These are phyloP conservation scores for Neurospora crassa DNA, from an alignment of 2,329 filamentous ascomycete genomes.

Conservation along the genomic window DNA sequence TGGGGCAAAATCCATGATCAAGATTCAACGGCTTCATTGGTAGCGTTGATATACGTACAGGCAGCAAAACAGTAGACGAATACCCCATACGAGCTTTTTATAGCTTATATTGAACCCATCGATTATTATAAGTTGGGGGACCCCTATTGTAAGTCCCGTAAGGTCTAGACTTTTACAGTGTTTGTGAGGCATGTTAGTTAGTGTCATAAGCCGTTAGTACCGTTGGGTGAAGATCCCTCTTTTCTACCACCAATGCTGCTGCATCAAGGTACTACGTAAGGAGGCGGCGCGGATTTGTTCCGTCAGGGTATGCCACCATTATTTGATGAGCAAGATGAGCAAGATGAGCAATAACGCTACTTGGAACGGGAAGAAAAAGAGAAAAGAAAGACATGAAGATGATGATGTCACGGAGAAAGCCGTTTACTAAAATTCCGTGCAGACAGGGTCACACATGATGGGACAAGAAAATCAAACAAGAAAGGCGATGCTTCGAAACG, in stretches of 20 bases:
- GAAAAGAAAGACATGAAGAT: background rate
- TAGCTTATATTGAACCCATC: background rate
- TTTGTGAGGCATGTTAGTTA: background rate
- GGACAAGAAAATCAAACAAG: background rate
- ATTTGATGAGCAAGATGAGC: background rate
- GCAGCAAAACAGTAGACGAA: conserved; percentile 2
- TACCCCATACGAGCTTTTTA: background rate
- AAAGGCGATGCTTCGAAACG: background rate
- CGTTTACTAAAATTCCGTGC: background rate
- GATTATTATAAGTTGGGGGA: background rate
- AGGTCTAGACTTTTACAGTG: background rate
- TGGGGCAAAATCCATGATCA: background rate
- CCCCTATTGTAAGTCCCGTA: background rate
- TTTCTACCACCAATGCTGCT: background rate
- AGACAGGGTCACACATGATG: background rate
- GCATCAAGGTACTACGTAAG: background rate
- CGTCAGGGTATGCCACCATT: background rate
- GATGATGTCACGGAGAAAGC: background rate
- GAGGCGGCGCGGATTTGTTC: background rate
- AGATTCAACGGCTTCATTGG: conserved; percentile 6
- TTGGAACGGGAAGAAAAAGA: background rate
- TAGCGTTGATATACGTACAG: background rate
- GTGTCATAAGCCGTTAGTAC: background rate
- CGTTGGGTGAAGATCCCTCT: background rate
- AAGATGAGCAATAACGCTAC: background rate